These are phyloP conservation scores for Arthrinium phaeospermum DNA, from an alignment of 2,329 filamentous ascomycete species.

Conservation along the genomic window DNA sequence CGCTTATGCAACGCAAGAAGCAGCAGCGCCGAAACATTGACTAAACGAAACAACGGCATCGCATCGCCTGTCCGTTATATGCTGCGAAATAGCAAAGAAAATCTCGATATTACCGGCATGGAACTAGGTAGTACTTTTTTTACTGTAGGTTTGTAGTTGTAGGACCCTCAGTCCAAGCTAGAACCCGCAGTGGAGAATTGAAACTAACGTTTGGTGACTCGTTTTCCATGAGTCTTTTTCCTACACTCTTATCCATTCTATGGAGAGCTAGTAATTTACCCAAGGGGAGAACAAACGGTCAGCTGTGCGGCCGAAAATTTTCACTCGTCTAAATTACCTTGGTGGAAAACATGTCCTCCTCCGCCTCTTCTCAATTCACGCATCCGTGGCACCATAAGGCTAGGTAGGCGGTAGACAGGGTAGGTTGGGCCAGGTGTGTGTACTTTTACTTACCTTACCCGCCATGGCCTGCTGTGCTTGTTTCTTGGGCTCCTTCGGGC, in stretches of 20 bases:
- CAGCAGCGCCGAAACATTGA: constrained; percentile 10
- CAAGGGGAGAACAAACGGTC: neutral
- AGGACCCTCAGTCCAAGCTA: constrained; percentile 5
- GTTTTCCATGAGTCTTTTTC: neutral
- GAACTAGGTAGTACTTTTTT: neutral
- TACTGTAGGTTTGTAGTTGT: constrained; percentile 2
- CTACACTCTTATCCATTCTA: neutral
- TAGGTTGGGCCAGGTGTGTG: neutral
- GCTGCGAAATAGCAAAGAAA: neutral
- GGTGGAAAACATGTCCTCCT: neutral
- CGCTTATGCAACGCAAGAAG: constrained; percentile 11
- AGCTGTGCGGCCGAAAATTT: constrained; percentile 2
- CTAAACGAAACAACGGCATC: constrained; percentile 3
- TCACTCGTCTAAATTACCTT: neutral
- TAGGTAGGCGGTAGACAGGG: too few relatives aligned
- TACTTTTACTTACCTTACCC: constrained; percentile 4
- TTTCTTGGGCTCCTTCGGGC: neutral
- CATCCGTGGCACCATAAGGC: constrained; percentile 9
- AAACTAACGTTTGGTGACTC: constrained; percentile 16
- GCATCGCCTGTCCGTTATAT: neutral
- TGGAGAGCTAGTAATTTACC: constrained; percentile 5
- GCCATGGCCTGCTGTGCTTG: neutral
- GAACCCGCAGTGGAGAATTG: constrained; percentile 11
- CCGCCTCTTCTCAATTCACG: too few relatives aligned
- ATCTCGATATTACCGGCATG: constrained; percentile 3